phyloP scores from a whole-genome alignment of 2,329 filamentous ascomycete species.

The Nectriaceae sp. region DNA sequence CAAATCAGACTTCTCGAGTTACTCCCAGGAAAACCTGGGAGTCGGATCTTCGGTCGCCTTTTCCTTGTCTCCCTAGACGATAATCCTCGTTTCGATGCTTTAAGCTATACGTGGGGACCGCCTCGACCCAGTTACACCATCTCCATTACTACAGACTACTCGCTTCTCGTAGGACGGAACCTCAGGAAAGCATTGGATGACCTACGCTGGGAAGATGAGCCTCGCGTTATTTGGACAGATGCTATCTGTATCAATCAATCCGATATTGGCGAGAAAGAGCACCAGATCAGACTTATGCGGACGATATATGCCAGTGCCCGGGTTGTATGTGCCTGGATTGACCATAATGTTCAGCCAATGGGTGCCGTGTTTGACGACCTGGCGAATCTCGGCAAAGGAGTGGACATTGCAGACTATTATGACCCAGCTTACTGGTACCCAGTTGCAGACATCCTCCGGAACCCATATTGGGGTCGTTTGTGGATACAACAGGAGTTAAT shows the following conservation, averaged over 20 bases:
- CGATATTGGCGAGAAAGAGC: too few species aligned
- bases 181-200: too few species aligned
- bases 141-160: too few species aligned
- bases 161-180: too few species aligned
- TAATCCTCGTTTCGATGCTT: conserved; percentile 4
- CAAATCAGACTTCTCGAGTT: too few species aligned
- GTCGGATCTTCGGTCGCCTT: background rate
- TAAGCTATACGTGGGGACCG: conserved; percentile 11
- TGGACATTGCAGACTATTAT: conserved; percentile 3
- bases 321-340: conserved; percentile 7
- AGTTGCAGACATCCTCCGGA: conserved; percentile 6
- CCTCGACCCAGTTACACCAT: conserved; percentile 1
- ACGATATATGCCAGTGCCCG: conserved; percentile 5
- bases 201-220: too few species aligned
- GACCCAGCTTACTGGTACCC: conserved; percentile 9
- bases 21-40: conserved; percentile 3
- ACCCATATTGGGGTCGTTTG: conserved; percentile 9
- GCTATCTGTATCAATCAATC: too few species aligned
- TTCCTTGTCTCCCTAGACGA: conserved; percentile 2
- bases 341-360: conserved; percentile 1
- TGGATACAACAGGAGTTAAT: conserved; percentile 9
- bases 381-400: conserved; percentile 1
- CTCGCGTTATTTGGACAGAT: too few species aligned
- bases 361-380: too few species aligned
- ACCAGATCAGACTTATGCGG: too few species aligned